These are phyloP conservation scores for Cladophialophora psammophila DNA, from an alignment of 2,329 filamentous ascomycete genomes.

Conservation along the genomic window DNA sequence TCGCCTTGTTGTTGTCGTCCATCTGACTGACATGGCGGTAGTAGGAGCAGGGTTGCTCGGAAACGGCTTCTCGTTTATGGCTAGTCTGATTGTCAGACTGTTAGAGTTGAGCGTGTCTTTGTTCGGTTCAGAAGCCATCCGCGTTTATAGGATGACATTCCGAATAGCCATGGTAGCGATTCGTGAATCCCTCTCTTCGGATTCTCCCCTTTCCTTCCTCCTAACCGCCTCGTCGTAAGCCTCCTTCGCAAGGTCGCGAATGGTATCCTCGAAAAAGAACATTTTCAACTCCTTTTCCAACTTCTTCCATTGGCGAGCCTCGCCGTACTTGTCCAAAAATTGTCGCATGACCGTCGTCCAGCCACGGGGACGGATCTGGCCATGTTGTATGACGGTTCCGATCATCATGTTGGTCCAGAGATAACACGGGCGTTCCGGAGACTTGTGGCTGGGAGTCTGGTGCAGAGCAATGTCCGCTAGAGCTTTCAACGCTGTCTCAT, in stretches of 20 bases:
- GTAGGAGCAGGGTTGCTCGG: neutral
- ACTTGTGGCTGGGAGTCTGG: constrained; percentile 16
- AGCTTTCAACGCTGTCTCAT: constrained; percentile 24
- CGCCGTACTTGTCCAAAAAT: constrained; percentile 23
- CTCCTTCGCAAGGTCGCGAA: constrained; percentile 13
- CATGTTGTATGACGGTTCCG: constrained; percentile 17
- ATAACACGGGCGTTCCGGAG: constrained; percentile 26
- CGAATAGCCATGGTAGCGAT: constrained; percentile 24
- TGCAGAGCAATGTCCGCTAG: constrained; percentile 23
- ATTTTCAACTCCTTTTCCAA: constrained; percentile 20
- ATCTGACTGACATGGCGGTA: neutral
- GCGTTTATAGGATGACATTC: constrained; percentile 25
- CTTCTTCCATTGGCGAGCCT: constrained; percentile 25
- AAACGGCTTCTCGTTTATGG: neutral
- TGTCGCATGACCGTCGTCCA: constrained; percentile 22
- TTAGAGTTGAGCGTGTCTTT: neutral
- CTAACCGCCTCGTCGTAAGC: constrained; percentile 24
- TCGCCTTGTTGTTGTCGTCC: neutral
- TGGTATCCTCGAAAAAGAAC: constrained; percentile 25
- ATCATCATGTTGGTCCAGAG: constrained; percentile 31
- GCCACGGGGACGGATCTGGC: constrained; percentile 11
- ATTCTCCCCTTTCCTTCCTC: constrained; percentile 19
- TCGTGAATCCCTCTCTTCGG: constrained; percentile 16
- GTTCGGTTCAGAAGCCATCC: neutral
- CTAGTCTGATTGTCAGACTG: neutral